These are phyloP conservation scores for Syzygium syzygioides DNA, from an alignment of 441 rosid genomes.

Conservation along the genomic window DNA sequence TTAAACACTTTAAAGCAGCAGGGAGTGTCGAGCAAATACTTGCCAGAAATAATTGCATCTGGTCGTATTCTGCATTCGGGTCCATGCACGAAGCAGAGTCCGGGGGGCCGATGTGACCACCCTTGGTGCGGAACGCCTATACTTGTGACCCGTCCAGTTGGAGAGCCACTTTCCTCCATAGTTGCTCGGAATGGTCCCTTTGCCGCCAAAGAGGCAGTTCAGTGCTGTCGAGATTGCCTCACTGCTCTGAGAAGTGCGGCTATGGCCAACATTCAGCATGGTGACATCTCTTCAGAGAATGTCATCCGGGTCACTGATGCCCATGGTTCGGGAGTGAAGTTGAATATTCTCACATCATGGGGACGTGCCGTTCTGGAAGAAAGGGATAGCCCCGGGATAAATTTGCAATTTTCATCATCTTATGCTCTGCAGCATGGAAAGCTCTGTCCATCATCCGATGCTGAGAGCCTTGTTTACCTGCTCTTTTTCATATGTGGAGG, in stretches of 20 bases:
- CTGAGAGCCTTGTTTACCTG: constrained; percentile 55
- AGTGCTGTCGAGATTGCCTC: constrained; percentile 53
- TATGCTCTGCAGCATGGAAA: constrained; percentile 64
- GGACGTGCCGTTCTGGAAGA: constrained; percentile 68
- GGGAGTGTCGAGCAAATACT: constrained; percentile 35
- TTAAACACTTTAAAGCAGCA: constrained; percentile 46
- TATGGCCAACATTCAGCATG: constrained; percentile 46
- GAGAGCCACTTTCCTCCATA: constrained; percentile 43
- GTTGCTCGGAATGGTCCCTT: constrained; percentile 38
- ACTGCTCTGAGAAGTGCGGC: constrained; percentile 44
- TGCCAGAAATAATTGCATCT: constrained; percentile 50
- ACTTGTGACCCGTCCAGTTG: constrained; percentile 49
- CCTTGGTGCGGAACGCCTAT: constrained; percentile 66
- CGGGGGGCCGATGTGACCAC: constrained; percentile 49
- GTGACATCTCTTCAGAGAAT: constrained; percentile 55
- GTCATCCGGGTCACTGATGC: constrained; percentile 28
- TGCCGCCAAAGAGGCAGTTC: constrained; percentile 39
- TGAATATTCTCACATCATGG: constrained; percentile 44
- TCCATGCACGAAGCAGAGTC: constrained; percentile 33
- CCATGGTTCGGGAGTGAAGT: constrained; percentile 13
- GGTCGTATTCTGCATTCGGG: constrained; percentile 55
- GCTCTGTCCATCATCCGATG: constrained; percentile 61
- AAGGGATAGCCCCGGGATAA: constrained; percentile 49
- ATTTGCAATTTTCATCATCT: constrained; percentile 56
- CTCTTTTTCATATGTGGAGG: constrained; percentile 47